Evolutionary conservation across 805 yeast species (phyloP).

Genomic region (Novakomyces olei): DNA sequence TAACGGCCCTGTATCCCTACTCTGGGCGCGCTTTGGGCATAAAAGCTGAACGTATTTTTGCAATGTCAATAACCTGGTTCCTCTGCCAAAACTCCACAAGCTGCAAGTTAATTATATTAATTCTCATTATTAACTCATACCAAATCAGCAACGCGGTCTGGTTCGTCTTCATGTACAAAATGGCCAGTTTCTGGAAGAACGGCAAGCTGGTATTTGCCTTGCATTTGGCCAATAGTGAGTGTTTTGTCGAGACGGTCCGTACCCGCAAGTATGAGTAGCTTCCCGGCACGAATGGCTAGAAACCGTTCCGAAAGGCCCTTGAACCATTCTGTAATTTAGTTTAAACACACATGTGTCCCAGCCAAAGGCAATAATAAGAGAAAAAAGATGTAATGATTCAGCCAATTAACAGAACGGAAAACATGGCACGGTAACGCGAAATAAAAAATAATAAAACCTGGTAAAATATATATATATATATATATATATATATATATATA

Average conservation of each 20-base stretch:
- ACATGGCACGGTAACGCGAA: too few species aligned
- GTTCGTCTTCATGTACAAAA: conserved; percentile 83
- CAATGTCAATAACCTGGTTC: conserved; percentile 4
- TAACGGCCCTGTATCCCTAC: too few species aligned
- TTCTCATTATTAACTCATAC: background rate
- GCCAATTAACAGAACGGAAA: too few species aligned
- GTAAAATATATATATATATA: too few species aligned
- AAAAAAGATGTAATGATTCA: too few species aligned
- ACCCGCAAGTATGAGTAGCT: conserved; percentile 63
- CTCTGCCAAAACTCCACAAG: conserved; percentile 6
- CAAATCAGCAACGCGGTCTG: conserved; percentile 33
- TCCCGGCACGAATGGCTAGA: conserved; percentile 31
- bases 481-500: too few species aligned
- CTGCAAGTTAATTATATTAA: background rate
- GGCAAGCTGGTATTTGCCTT: conserved; percentile 72
- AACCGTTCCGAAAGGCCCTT: conserved; percentile 34
- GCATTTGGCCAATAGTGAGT: conserved; percentile 92
- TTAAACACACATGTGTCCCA: background rate
- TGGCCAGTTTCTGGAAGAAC: conserved; percentile 73
- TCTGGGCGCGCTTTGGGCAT: too few species aligned
- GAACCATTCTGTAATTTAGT: conserved; percentile 63
- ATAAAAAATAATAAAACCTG: too few species aligned
- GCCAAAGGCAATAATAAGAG: too few species aligned
- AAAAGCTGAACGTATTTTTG: too few species aligned
- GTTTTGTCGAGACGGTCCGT: conserved; percentile 71